Conservation (phyloP, 2,329 filamentous ascomycete species). For the Aspergillus spinulosporus region DNA sequence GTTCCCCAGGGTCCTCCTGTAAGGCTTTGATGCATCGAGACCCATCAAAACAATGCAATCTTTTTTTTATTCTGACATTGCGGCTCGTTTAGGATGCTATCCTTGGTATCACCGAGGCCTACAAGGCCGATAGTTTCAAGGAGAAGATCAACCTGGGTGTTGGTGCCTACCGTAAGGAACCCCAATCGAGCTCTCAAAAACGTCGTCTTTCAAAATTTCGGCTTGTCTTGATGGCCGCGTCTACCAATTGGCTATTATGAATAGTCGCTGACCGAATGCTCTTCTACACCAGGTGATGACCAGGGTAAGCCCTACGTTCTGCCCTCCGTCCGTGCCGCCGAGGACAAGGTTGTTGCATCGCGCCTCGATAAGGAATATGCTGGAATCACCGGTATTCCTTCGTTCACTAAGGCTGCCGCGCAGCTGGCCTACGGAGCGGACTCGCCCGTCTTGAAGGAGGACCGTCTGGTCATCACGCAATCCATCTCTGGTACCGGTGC, state of each 20-base stretch:
- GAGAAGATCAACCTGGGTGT: slow-evolving; percentile 99
- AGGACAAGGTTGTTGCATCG: slow-evolving; percentile 77
- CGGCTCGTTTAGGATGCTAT: slow-evolving; percentile 43
- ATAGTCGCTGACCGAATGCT: neutral
- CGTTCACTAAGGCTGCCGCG: slow-evolving; percentile 90
- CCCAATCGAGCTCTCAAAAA: neutral
- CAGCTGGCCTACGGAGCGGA: slow-evolving; percentile 84
- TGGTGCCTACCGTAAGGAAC: slow-evolving; percentile 77
- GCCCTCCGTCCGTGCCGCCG: slow-evolving; percentile 84
- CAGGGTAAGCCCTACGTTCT: slow-evolving; percentile 97
- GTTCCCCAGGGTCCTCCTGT: slow-evolving; percentile 93
- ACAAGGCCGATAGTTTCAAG: slow-evolving; percentile 90
- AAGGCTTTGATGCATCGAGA: slow-evolving; percentile 47
- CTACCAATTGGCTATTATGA: neutral
- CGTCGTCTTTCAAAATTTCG: neutral
- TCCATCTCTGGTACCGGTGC: slow-evolving; percentile 98
- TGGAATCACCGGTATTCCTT: slow-evolving; percentile 91
- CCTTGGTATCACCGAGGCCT: slow-evolving; percentile 82
- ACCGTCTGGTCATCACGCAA: slow-evolving; percentile 87
- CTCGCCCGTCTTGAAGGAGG: slow-evolving; percentile 70
- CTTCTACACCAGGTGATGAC: slow-evolving; percentile 66
- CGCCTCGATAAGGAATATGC: slow-evolving; percentile 96
- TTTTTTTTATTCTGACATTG: slow-evolving; percentile 26
- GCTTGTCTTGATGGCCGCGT: neutral
- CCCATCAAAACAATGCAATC: slow-evolving; percentile 7